Percentiles rank a stretch among this genome's conserved stretches.
phyloP scores from a whole-genome alignment of 1,139 yeast genomes.

The Debaryomycetaceae sp. region DNA sequence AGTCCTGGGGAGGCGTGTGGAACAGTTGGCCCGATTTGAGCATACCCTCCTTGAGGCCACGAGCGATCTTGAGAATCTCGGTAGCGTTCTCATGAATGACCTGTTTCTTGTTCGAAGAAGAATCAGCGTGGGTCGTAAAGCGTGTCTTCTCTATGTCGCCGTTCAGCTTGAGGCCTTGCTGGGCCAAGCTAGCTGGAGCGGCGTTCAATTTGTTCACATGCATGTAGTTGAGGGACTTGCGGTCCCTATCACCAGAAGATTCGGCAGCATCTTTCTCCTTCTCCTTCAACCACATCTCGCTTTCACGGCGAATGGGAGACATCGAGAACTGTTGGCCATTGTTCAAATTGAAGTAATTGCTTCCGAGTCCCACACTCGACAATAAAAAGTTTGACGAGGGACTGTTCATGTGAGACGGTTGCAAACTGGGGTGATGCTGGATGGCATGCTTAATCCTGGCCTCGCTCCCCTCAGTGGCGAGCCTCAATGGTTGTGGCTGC shows the following conservation, averaged over 20 bases:
- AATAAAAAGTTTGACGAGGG: constrained; percentile 13
- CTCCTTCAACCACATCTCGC: constrained; percentile 8
- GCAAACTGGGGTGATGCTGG: constrained; percentile 17
- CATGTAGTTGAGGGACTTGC: constrained; percentile 30
- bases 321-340: constrained; percentile 19
- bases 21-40: background rate
- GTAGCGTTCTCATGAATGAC: background rate
- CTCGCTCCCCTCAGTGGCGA: constrained; percentile 9
- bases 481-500: constrained; percentile 26
- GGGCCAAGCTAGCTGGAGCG: background rate
- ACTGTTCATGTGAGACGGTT: constrained; percentile 11
- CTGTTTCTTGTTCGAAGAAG: background rate
- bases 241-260: constrained; percentile 10
- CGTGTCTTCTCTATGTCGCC: background rate
- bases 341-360: constrained; percentile 31
- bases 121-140: background rate
- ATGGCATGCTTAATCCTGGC: constrained; percentile 7
- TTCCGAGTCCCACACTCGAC: constrained; percentile 37
- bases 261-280: constrained; percentile 3
- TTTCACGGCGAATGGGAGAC: constrained; percentile 19
- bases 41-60: background rate
- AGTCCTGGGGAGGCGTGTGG: background rate
- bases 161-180: background rate
- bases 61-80: background rate
- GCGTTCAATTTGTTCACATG: constrained; percentile 27